These are phyloP conservation scores for Candida stauntonica DNA, from an alignment of 805 yeast species.

Conservation along the genomic window DNA sequence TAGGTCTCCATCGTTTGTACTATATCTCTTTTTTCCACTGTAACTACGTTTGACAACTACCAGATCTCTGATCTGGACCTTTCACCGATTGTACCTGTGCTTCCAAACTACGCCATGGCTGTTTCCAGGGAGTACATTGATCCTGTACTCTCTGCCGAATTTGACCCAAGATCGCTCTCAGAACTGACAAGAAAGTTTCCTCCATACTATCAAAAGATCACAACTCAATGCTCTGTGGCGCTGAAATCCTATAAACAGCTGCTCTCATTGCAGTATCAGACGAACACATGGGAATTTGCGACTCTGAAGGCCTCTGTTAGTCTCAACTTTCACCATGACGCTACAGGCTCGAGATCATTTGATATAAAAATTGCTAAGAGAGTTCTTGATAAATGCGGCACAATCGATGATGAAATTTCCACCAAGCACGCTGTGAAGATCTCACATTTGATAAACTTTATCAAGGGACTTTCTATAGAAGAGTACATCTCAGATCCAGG, in stretches of 20 bases:
- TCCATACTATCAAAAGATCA: slow-evolving; percentile 15
- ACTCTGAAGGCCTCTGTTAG: slow-evolving; percentile 27
- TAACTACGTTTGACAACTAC: too few species aligned
- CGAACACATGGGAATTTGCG: slow-evolving; percentile 32
- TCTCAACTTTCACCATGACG: slow-evolving; percentile 23
- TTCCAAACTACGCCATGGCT: neutral
- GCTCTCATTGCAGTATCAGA: slow-evolving; percentile 24
- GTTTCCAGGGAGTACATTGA: slow-evolving; percentile 12
- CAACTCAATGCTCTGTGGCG: slow-evolving; percentile 25
- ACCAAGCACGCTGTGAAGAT: slow-evolving; percentile 42
- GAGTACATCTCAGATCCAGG: slow-evolving; percentile 26
- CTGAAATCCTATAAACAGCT: slow-evolving; percentile 27
- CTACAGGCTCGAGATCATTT: slow-evolving; percentile 31
- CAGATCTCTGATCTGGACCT: too few species aligned
- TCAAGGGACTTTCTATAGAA: slow-evolving; percentile 23
- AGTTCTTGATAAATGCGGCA: slow-evolving; percentile 48
- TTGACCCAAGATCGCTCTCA: slow-evolving; percentile 10
- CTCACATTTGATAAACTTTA: slow-evolving; percentile 40
- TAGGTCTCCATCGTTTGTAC: too few species aligned
- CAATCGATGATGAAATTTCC: slow-evolving; percentile 36
- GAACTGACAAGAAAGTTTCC: slow-evolving; percentile 14
- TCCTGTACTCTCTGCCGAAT: slow-evolving; percentile 17
- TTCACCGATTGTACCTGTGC: too few species aligned
- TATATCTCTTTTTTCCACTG: too few species aligned
- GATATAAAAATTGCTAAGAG: slow-evolving; percentile 51